Evolutionary conservation across 2,329 filamentous ascomycete species (phyloP).

Genomic region (Neonectria punicea): DNA sequence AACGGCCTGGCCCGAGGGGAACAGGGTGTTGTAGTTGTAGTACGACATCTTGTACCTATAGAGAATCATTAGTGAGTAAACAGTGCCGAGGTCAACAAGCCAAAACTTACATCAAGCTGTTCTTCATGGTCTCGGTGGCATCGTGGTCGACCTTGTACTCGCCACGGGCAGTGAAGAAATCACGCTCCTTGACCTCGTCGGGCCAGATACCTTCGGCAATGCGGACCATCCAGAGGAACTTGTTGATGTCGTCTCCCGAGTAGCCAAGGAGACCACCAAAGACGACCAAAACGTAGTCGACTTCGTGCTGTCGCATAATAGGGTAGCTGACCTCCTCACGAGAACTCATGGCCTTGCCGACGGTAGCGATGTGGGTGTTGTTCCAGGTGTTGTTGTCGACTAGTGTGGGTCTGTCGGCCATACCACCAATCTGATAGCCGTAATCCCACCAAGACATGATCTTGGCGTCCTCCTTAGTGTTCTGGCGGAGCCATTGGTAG

Average conservation of each 20-base stretch:
- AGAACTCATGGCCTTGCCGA: conserved; percentile 98
- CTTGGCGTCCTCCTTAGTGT: conserved; percentile 94
- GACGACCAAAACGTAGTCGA: conserved; percentile 97
- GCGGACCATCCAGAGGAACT: conserved; percentile 99
- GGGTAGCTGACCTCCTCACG: conserved; percentile 98
- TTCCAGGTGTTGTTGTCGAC: conserved; percentile 99
- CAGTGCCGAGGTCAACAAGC: background rate
- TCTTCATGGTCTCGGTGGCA: conserved; percentile 96
- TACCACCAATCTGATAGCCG: conserved; percentile 98
- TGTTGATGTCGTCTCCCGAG: conserved; percentile 99
- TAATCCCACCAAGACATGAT: conserved; percentile 99
- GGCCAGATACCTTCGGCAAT: conserved; percentile 99
- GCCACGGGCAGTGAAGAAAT: conserved; percentile 92
- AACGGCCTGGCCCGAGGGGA: conserved; percentile 88
- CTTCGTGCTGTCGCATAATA: conserved; percentile 98
- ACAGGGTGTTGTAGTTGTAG: conserved; percentile 94
- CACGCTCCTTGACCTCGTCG: conserved; percentile 97
- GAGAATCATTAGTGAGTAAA: conserved; percentile 26
- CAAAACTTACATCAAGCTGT: conserved; percentile 91
- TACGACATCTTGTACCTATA: conserved; percentile 99
- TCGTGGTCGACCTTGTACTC: conserved; percentile 96
- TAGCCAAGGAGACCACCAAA: conserved; percentile 97
- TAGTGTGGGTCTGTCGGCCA: conserved; percentile 96
- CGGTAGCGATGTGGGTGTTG: conserved; percentile 99
- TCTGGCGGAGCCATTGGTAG: conserved; percentile 99